Conservation (phyloP, 148 eudicot species). For the Rhododendron ferrugineum region DNA sequence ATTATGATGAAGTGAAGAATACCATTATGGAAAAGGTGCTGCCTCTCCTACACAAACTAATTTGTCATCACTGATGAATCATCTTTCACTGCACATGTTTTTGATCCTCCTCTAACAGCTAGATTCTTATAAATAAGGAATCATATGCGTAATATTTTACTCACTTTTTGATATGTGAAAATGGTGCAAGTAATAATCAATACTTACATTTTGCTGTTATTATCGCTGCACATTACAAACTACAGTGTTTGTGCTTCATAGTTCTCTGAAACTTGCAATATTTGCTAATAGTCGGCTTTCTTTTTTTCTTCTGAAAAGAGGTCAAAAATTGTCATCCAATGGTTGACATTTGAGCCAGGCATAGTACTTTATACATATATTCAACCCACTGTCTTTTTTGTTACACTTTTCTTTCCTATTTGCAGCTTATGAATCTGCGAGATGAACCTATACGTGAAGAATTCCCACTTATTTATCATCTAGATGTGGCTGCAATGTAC, state of each 20-base stretch:
- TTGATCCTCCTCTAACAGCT: background rate
- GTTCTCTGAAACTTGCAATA: background rate
- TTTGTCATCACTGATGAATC: background rate
- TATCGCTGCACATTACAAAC: background rate
- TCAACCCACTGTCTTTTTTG: background rate
- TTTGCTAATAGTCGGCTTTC: background rate
- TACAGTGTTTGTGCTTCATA: background rate
- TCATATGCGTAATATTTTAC: too few species aligned
- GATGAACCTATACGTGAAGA: conserved; percentile 90
- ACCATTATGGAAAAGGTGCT: conserved; percentile 80
- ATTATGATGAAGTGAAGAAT: conserved; percentile 89
- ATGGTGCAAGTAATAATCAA: background rate
- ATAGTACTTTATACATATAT: background rate
- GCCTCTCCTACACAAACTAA: conserved; percentile 5
- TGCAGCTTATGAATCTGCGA: conserved; percentile 71
- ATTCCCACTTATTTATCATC: conserved; percentile 92
- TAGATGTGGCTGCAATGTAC: conserved; percentile 99
- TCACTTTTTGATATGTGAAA: background rate
- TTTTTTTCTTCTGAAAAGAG: background rate
- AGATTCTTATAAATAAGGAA: background rate
- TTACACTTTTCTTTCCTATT: conserved; percentile 4
- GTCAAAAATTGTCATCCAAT: background rate
- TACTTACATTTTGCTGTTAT: background rate
- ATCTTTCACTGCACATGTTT: background rate
- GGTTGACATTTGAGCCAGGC: conserved; percentile 5